A percentile compares a stretch with the other conserved stretches of the same genome.
These are phyloP conservation scores for Aeschynomene evenia DNA, from an alignment of 306 rosid species.

Conservation along the genomic window DNA sequence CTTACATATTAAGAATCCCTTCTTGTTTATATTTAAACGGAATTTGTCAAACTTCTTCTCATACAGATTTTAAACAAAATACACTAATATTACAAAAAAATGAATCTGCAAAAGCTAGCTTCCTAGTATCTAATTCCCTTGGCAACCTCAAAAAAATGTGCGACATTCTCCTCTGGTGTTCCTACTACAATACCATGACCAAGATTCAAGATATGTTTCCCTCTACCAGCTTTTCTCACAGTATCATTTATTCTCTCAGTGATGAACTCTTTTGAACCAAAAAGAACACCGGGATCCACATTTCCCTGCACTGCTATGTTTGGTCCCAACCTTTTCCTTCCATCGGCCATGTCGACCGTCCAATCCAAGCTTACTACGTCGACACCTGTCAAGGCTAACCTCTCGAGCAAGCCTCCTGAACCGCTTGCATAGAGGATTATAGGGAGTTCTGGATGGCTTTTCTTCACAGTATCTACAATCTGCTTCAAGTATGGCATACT, in stretches of 20 bases:
- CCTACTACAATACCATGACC: slow-evolving; percentile 56
- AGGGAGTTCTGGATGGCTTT: slow-evolving; percentile 83
- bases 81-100: background rate
- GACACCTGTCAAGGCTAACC: slow-evolving; percentile 82
- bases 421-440: slow-evolving; percentile 95
- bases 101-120: background rate
- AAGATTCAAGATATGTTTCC: slow-evolving; percentile 75
- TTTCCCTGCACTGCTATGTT: slow-evolving; percentile 93
- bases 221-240: slow-evolving; percentile 80
- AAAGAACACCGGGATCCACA: slow-evolving; percentile 95
- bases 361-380: slow-evolving; percentile 97
- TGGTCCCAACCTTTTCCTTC: slow-evolving; percentile 78
- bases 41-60: background rate
- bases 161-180: slow-evolving; percentile 59
- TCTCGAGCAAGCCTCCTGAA: slow-evolving; percentile 93
- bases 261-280: slow-evolving; percentile 89
- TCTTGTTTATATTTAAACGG: background rate
- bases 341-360: slow-evolving; percentile 98
- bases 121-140: slow-evolving; percentile 63
- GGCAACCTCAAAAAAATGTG: slow-evolving; percentile 96
- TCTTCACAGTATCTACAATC: slow-evolving; percentile 77
- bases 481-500: slow-evolving; percentile 93
- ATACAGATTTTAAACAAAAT: background rate
- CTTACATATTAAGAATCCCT: background rate
- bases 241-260: slow-evolving; percentile 76